phyloP scores from a whole-genome alignment of 2,329 filamentous ascomycete species.

The Aspergillus glaucus region DNA sequence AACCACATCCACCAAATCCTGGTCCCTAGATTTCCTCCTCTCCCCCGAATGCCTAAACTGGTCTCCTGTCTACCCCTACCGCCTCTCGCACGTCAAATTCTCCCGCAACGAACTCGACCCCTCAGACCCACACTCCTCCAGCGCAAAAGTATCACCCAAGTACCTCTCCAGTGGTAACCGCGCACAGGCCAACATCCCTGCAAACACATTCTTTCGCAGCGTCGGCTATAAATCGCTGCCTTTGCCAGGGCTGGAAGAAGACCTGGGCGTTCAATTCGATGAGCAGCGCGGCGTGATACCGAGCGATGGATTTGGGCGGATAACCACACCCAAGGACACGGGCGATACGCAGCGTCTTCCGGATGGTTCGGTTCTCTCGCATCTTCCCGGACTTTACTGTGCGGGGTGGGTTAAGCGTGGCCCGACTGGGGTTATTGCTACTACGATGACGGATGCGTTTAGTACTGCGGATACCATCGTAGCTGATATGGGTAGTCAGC shows the following conservation, averaged over 20 bases:
- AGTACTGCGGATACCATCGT: slow-evolving; percentile 76
- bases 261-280: slow-evolving; percentile 74
- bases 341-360: slow-evolving; percentile 20
- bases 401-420: slow-evolving; percentile 95
- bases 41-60: slow-evolving; percentile 65
- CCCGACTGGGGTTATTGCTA: slow-evolving; percentile 90
- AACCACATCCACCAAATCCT: slow-evolving; percentile 55
- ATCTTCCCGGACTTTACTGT: slow-evolving; percentile 74
- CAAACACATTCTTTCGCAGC: slow-evolving; percentile 78
- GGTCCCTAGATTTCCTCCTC: slow-evolving; percentile 82
- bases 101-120: slow-evolving; percentile 45
- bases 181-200: slow-evolving; percentile 48
- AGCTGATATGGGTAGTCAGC: slow-evolving; percentile 55
- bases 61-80: slow-evolving; percentile 37
- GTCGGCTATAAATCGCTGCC: slow-evolving; percentile 86
- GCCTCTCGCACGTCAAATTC: slow-evolving; percentile 63
- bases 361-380: slow-evolving; percentile 37
- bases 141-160: slow-evolving; percentile 40
- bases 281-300: slow-evolving; percentile 65
- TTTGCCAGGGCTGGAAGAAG: slow-evolving; percentile 61
- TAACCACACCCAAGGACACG: slow-evolving; percentile 41
- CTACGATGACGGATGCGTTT: slow-evolving; percentile 93
- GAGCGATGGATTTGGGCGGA: slow-evolving; percentile 74
- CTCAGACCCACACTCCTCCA: slow-evolving; percentile 48
- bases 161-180: slow-evolving; percentile 46